phyloP scores from a whole-genome alignment of 176 grass and related monocot genomes.

The Lolium rigidum region DNA sequence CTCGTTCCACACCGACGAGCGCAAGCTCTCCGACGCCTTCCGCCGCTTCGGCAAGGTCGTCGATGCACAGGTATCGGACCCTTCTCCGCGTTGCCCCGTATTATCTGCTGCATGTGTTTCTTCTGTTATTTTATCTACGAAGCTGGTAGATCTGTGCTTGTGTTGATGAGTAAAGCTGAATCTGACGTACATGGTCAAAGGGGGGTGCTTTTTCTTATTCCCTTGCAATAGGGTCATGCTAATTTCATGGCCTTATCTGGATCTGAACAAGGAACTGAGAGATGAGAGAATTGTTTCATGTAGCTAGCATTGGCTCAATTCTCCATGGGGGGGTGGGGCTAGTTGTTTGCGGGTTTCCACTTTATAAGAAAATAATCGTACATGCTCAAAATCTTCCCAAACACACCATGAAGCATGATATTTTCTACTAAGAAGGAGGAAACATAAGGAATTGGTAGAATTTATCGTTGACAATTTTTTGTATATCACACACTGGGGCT shows the following conservation, averaged over 20 bases:
- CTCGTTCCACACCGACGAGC: constrained; percentile 65
- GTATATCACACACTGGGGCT: not conserved
- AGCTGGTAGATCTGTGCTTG: constrained; percentile 39
- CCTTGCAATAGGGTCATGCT: not conserved
- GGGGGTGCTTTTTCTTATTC: not conserved
- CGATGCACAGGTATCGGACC: constrained; percentile 59
- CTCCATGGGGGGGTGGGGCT: not conserved
- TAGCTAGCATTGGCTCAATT: not conserved
- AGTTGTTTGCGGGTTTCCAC: not conserved
- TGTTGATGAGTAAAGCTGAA: not conserved
- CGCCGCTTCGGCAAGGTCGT: constrained; percentile 87
- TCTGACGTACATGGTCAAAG: not conserved
- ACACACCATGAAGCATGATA: not conserved
- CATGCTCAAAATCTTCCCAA: not conserved
- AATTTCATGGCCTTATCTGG: not conserved
- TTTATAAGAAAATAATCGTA: not conserved
- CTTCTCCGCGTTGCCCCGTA: not conserved
- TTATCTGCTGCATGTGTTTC: not conserved
- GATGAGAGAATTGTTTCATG: not conserved
- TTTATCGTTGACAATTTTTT: not conserved
- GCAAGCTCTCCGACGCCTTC: constrained; percentile 72
- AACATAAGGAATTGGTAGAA: not conserved
- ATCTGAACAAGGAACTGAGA: not conserved
- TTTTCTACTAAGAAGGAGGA: not conserved
- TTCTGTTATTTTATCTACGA: not conserved